These are phyloP conservation scores for Schizochytrium sp. DNA, from an alignment of 108 stramenopile species.

Conservation along the genomic window DNA sequence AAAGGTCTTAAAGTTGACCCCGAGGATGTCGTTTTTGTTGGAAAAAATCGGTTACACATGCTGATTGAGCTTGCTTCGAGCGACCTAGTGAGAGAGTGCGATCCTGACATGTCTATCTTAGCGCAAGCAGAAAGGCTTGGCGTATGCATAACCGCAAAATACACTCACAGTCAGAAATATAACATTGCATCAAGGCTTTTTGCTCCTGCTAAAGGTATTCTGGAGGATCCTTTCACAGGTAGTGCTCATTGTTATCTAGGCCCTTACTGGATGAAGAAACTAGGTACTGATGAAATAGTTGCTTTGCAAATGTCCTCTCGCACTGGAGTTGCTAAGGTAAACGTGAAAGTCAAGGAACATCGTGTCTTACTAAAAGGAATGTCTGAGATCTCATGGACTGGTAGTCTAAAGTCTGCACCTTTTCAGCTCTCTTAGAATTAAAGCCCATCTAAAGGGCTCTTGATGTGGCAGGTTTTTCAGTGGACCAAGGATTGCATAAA, in stretches of 20 bases:
- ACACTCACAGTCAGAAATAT: too few species aligned
- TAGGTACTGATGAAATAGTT: slow-evolving; percentile 78
- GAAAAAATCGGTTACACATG: slow-evolving; percentile 62
- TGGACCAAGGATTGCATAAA: too few species aligned
- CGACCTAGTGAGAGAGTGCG: slow-evolving; percentile 40
- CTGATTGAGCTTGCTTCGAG: neutral
- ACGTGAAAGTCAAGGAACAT: neutral
- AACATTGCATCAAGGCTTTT: slow-evolving; percentile 72
- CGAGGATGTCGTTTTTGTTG: slow-evolving; percentile 63
- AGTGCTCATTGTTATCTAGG: slow-evolving; percentile 91
- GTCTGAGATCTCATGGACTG: slow-evolving; percentile 4
- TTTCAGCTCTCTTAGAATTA: neutral
- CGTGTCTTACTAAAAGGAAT: neutral
- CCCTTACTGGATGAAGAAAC: slow-evolving; percentile 87
- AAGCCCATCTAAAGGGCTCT: neutral
- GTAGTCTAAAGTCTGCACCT: slow-evolving; percentile 23
- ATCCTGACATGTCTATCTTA: slow-evolving; percentile 59
- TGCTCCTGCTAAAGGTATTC: slow-evolving; percentile 90
- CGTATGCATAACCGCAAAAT: slow-evolving; percentile 57
- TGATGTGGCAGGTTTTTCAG: too few species aligned
- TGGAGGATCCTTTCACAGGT: slow-evolving; percentile 98
- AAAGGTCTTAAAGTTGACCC: neutral
- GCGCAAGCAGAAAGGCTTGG: slow-evolving; percentile 65
- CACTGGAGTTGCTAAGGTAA: slow-evolving; percentile 74
- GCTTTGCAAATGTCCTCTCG: slow-evolving; percentile 88